Percentiles rank a stretch among this genome's conserved stretches.
phyloP scores from a whole-genome alignment of 805 yeast genomes.

The Kodamaea leandrae region DNA sequence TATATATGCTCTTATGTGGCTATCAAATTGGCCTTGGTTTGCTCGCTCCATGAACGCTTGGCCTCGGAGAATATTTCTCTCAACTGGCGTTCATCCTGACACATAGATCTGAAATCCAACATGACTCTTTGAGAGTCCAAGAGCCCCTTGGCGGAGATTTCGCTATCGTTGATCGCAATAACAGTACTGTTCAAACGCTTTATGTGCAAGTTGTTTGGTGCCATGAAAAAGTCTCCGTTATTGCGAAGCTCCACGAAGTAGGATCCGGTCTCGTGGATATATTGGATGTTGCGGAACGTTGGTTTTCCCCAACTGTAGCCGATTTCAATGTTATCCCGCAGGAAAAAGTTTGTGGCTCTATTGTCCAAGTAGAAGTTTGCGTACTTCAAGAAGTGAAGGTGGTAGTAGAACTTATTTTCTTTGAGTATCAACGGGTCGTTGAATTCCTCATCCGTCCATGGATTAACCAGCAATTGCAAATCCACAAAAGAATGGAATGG shows the following conservation, averaged over 20 bases:
- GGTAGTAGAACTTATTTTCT: constrained; percentile 69
- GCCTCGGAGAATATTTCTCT: constrained; percentile 59
- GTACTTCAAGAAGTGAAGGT: constrained; percentile 63
- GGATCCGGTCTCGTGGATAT: constrained; percentile 84
- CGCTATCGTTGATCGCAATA: constrained; percentile 27
- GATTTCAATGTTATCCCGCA: constrained; percentile 58
- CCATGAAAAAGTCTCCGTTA: constrained; percentile 73
- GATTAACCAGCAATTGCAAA: constrained; percentile 62
- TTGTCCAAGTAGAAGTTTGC: constrained; percentile 81
- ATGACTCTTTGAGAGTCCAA: constrained; percentile 72
- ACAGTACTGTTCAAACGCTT: constrained; percentile 58
- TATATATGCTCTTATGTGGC: no score
- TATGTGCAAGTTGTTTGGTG: constrained; percentile 83
- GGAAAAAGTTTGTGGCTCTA: constrained; percentile 64
- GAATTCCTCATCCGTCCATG: constrained; percentile 64
- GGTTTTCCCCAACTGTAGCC: constrained; percentile 92
- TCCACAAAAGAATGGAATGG: constrained; percentile 88
- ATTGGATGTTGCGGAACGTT: constrained; percentile 77
- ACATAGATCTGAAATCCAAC: constrained; percentile 62
- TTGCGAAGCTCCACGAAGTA: constrained; percentile 84
- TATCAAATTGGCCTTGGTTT: no score
- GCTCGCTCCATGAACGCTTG: constrained; percentile 42
- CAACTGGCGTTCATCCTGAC: constrained; percentile 51
- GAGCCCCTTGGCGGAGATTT: constrained; percentile 18
- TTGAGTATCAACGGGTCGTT: constrained; percentile 36